Evolutionary conservation across 2,329 filamentous ascomycete species (phyloP).

Genomic region (Diaporthe velutina): DNA sequence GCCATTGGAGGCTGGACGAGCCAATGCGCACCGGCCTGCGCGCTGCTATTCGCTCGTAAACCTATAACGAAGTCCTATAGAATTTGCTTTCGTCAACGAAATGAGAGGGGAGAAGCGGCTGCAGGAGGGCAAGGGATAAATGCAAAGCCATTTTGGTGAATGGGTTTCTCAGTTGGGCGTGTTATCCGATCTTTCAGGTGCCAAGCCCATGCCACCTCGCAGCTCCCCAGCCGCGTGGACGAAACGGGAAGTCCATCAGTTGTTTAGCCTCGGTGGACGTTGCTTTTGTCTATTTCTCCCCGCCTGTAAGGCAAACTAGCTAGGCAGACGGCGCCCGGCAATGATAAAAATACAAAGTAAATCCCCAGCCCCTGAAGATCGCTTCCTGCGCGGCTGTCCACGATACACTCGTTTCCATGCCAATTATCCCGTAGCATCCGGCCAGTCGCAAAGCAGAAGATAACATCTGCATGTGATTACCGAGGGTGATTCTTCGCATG

Average conservation of each 20-base stretch:
- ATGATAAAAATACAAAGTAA: background rate
- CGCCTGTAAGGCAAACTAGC: conserved; percentile 1
- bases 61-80: background rate
- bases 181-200: background rate
- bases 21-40: no score
- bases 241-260: background rate
- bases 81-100: no score
- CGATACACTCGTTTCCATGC: background rate
- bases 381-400: background rate
- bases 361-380: no score
- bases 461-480: background rate
- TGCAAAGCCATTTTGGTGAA: background rate
- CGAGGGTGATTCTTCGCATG: no score
- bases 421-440: background rate
- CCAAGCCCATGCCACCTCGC: background rate
- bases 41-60: background rate
- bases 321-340: background rate
- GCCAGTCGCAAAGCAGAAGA: background rate
- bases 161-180: background rate
- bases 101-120: background rate
- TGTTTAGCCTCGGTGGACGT: background rate
- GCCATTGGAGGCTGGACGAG: background rate
- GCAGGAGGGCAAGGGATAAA: background rate
- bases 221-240: no score
- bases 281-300: background rate